phyloP scores from a whole-genome alignment of 768 basidiomycete genomes.

The Russula emetica region DNA sequence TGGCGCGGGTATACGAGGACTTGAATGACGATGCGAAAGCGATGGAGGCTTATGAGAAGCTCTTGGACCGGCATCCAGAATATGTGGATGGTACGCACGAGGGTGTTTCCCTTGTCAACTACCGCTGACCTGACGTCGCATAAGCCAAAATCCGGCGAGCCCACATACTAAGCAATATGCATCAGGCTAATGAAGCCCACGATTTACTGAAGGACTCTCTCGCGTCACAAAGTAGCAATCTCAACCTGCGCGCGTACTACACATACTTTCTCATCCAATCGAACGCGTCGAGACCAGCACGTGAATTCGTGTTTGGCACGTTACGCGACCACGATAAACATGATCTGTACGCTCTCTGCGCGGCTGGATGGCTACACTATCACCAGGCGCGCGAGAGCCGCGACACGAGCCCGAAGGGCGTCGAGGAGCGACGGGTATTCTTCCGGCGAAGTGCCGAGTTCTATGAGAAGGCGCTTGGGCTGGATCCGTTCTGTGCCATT shows the following conservation, averaged over 20 bases:
- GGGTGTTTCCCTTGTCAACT: neutral
- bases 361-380: constrained; percentile 83
- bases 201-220: constrained; percentile 87
- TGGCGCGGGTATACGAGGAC: constrained; percentile 89
- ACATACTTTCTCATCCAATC: constrained; percentile 87
- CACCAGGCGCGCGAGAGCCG: constrained; percentile 80
- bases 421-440: constrained; percentile 68
- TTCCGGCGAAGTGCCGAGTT: constrained; percentile 86
- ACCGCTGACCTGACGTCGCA: neutral
- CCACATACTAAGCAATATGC: constrained; percentile 64
- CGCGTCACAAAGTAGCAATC: constrained; percentile 66
- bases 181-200: constrained; percentile 77
- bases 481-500: constrained; percentile 83
- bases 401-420: constrained; percentile 50
- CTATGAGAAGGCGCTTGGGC: constrained; percentile 82
- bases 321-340: constrained; percentile 82
- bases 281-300: constrained; percentile 63
- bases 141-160: constrained; percentile 92
- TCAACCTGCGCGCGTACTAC: constrained; percentile 90
- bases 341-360: constrained; percentile 89
- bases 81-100: constrained; percentile 79
- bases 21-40: constrained; percentile 68
- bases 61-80: constrained; percentile 88
- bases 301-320: constrained; percentile 86
- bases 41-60: constrained; percentile 80